Evolutionary conservation across 2,329 filamentous ascomycete species (phyloP).

Genomic region (Metarhizium brunneum): DNA sequence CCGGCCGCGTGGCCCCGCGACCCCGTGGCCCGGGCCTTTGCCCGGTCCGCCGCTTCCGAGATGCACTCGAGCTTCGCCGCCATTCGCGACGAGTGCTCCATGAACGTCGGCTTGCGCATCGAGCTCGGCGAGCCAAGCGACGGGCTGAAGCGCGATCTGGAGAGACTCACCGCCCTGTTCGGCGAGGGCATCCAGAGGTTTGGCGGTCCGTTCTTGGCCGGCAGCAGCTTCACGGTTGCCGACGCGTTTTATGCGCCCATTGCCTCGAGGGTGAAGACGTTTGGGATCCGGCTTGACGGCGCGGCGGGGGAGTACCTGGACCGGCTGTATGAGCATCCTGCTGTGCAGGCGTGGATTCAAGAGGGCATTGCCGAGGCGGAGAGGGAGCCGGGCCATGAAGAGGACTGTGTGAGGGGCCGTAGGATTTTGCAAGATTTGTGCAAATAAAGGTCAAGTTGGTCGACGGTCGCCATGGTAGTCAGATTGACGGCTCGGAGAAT

Average conservation of each 20-base stretch:
- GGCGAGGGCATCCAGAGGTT: too few species aligned
- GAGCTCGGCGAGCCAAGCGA: constrained; percentile 19
- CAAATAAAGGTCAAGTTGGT: neutral
- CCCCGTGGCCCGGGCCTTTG: constrained; percentile 29
- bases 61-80: constrained; percentile 36
- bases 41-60: constrained; percentile 33
- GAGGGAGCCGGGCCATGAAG: constrained; percentile 27
- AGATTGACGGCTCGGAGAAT: too few species aligned
- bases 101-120: constrained; percentile 32
- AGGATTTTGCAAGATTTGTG: constrained; percentile 21
- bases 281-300: constrained; percentile 21
- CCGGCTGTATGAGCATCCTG: constrained; percentile 23
- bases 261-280: constrained; percentile 29
- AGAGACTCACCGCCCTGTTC: too few species aligned
- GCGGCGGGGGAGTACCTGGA: constrained; percentile 23
- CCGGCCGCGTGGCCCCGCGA: constrained; percentile 33
- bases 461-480: too few species aligned
- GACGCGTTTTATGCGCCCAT: constrained; percentile 35
- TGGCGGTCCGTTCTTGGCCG: constrained; percentile 22
- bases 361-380: constrained; percentile 27
- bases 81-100: constrained; percentile 31
- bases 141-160: too few species aligned
- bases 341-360: constrained; percentile 28
- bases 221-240: constrained; percentile 25
- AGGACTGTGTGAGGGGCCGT: constrained; percentile 23